Percentiles rank a stretch among this genome's conserved stretches.
phyloP scores from a whole-genome alignment of 306 rosid species.

The Coriaria nepalensis region DNA sequence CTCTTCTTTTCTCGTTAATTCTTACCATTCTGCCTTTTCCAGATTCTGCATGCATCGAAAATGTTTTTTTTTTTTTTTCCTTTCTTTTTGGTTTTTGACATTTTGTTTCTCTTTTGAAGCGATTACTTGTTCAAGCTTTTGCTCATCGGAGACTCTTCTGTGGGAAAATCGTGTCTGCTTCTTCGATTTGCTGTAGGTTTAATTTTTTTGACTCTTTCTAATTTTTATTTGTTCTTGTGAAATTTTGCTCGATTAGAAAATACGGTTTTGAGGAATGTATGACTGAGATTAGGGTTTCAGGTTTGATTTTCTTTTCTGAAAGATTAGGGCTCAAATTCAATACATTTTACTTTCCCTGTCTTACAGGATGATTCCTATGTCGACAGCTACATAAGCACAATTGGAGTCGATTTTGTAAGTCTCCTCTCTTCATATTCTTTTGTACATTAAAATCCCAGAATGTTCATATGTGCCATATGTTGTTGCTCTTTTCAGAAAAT shows the following conservation, averaged over 20 bases:
- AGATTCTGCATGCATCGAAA: not conserved
- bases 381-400: constrained; percentile 91
- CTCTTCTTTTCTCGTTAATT: not conserved
- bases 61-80: not conserved
- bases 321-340: not conserved
- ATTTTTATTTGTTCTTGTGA: not conserved
- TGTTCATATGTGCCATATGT: too few relatives aligned
- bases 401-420: constrained; percentile 92
- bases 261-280: not conserved
- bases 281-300: constrained; percentile 10
- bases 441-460: not conserved
- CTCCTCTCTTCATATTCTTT: constrained; percentile 1
- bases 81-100: not conserved
- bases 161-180: constrained; percentile 87
- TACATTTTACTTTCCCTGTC: not conserved
- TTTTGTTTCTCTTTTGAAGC: constrained; percentile 21
- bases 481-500: constrained; percentile 47
- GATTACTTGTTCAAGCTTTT: constrained; percentile 90
- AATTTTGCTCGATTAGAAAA: not conserved
- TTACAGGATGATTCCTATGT: constrained; percentile 84
- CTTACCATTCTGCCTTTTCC: not conserved
- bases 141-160: constrained; percentile 91
- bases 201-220: not conserved
- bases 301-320: not conserved
- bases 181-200: constrained; percentile 72